Evolutionary conservation across 2,329 filamentous ascomycete species (phyloP).

Genomic region (Phyllosticta capitalensis): DNA sequence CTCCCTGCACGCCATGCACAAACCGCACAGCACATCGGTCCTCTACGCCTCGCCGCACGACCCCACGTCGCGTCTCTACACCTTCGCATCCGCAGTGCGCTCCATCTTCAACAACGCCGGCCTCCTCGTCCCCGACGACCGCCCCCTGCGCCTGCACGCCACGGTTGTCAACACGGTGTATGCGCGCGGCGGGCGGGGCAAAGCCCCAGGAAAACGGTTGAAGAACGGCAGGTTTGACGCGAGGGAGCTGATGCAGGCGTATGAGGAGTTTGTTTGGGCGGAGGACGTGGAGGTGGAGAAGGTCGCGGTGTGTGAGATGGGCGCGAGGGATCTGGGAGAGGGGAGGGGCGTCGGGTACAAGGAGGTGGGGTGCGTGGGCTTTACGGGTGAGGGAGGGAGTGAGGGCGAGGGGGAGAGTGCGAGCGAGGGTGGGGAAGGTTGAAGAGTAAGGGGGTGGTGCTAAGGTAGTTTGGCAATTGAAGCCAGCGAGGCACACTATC

Average conservation of each 20-base stretch:
- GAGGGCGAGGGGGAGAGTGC: too few relatives aligned
- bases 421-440: too few relatives aligned
- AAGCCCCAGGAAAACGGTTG: background rate
- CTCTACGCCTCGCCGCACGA: constrained; percentile 57
- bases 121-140: constrained; percentile 48
- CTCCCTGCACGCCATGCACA: constrained; percentile 52
- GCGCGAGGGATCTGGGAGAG: constrained; percentile 50
- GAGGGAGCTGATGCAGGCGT: constrained; percentile 39
- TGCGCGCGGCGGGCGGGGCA: constrained; percentile 36
- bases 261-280: constrained; percentile 62
- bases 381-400: background rate
- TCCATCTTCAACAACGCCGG: constrained; percentile 45
- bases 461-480: too few relatives aligned
- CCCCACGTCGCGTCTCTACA: constrained; percentile 38
- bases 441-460: too few relatives aligned
- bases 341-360: background rate
- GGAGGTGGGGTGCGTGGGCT: background rate
- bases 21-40: constrained; percentile 47
- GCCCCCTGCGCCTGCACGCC: constrained; percentile 67
- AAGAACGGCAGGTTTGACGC: constrained; percentile 27
- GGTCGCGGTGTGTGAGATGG: constrained; percentile 79
- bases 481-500: too few relatives aligned
- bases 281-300: constrained; percentile 56
- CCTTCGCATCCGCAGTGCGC: constrained; percentile 50
- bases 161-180: constrained; percentile 84